These are phyloP conservation scores for Suhomyces guaymorum DNA, from an alignment of 1,139 yeast genomes.

Conservation along the genomic window DNA sequence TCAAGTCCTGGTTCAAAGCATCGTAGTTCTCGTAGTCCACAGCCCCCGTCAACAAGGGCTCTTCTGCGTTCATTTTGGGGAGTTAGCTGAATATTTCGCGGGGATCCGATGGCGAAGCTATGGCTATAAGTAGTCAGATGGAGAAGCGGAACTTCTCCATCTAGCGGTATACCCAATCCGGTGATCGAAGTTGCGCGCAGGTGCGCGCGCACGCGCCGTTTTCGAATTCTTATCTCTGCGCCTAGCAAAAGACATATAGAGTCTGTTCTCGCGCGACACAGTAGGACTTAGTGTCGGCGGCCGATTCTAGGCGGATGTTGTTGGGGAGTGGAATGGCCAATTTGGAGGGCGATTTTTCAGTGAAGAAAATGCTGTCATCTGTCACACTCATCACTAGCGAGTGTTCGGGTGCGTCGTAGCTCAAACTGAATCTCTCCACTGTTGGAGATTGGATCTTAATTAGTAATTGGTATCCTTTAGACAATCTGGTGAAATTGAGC, in stretches of 20 bases:
- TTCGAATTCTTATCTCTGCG: background rate
- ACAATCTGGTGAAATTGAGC: conserved; percentile 12
- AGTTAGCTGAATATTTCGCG: background rate
- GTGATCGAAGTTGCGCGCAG: conserved; percentile 1
- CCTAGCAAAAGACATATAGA: conserved; percentile 8
- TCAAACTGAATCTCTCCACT: background rate
- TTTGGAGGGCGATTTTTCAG: conserved; percentile 4
- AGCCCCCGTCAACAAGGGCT: conserved; percentile 32
- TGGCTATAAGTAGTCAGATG: conserved; percentile 1
- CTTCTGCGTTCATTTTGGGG: conserved; percentile 31
- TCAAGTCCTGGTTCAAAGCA: conserved; percentile 17
- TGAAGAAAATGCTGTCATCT: conserved; percentile 13
- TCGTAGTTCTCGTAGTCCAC: conserved; percentile 25
- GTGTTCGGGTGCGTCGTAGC: conserved; percentile 5
- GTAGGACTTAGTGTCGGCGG: conserved; percentile 4
- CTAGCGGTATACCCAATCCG: conserved; percentile 4
- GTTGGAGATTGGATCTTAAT: conserved; percentile 14
- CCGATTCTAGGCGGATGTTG: conserved; percentile 2
- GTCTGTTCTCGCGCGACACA: conserved; percentile 3
- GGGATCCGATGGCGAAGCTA: background rate
- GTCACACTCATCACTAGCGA: conserved; percentile 3
- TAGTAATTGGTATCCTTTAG: conserved; percentile 11
- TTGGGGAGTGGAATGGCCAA: conserved; percentile 20
- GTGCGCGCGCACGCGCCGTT: too few species aligned
- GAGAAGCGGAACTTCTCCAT: background rate